Conservation (phyloP, 1,284 basidiomycete species). For the Boletellus sp. region DNA sequence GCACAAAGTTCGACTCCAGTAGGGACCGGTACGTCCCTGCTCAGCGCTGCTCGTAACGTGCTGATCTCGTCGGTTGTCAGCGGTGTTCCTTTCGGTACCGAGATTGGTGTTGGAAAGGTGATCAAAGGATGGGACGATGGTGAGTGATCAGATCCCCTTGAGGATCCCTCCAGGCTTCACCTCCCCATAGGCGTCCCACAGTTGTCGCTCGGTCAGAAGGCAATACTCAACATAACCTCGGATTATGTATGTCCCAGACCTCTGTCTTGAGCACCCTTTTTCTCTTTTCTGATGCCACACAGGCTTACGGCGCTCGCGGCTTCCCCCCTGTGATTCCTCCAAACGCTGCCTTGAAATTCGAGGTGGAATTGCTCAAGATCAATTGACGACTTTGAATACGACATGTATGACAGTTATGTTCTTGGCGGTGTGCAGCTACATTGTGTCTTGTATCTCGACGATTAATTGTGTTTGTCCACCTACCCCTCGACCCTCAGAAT, state of each 20-base stretch:
- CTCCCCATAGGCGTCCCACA: conserved; percentile 59
- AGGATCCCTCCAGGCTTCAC: conserved; percentile 6
- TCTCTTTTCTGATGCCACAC: conserved; percentile 9
- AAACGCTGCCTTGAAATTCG: conserved; percentile 74
- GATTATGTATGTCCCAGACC: conserved; percentile 57
- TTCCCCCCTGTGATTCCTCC: conserved; percentile 82
- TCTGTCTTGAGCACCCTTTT: background rate
- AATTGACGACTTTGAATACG: conserved; percentile 36
- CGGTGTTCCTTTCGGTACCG: conserved; percentile 61
- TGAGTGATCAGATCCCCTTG: conserved; percentile 34
- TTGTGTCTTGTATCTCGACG: conserved; percentile 22
- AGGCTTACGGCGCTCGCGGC: conserved; percentile 70
- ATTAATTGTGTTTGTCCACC: conserved; percentile 17
- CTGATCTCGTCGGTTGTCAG: conserved; percentile 35
- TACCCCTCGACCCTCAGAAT: conserved; percentile 1
- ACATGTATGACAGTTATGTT: conserved; percentile 20
- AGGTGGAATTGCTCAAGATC: conserved; percentile 78
- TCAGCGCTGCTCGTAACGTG: background rate
- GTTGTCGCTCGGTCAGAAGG: conserved; percentile 78
- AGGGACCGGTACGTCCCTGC: conserved; percentile 53
- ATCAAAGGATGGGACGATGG: conserved; percentile 93
- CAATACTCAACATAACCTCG: conserved; percentile 60
- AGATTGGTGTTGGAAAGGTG: conserved; percentile 78
- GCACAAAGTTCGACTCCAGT: conserved; percentile 69
- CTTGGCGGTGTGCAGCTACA: conserved; percentile 15